Evolutionary conservation across 805 yeast genomes (phyloP), one percentile per base, ranked within the genome.

Genomic region (Schizosaccharomyces cryophilus): DNA sequence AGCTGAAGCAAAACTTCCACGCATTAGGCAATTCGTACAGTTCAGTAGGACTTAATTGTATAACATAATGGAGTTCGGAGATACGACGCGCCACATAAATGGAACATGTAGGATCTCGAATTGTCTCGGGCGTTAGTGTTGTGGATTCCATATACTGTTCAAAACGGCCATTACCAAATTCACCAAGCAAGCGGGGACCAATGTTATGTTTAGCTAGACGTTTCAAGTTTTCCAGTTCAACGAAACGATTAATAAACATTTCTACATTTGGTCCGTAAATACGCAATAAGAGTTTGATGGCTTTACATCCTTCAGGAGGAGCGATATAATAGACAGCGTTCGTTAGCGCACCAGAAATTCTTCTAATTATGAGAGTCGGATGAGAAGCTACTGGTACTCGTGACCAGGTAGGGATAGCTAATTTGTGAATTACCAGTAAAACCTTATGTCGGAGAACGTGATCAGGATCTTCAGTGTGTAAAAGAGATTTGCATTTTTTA

Each of bases 291-390:
- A 93, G 73, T 11, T 81, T 29, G 61, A 30, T 61, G 24, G 51
- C 56, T 56, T 30, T 30, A 21, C 48, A 59, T 47, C 15, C 58
- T 66, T 31, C 42, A 17, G 67, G 61, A 0, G 80, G 81, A 61
- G 85, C 82, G 2, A 93, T 78, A 67, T 81, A 81, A 70, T 84
- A 93, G 21, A 64, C 66, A 42, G 89, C 84, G 70, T 93, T 93
- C 24, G 97, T 93, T 69, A 93, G 77, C 0, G 98, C 98, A 24
- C 98, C 97, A 45, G 86, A 80, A 60, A 93, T 87, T 65, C 95
- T 77, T 51, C 72, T 75, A 24, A 89, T 70, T 26, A 71, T 74
- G 48, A 90, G 70, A 47, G 73, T 71, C 11, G 62, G 54, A 24
- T 73, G 74, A n/a, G 64, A 66, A 21, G 77, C 70, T 66, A 66